Evolutionary conservation across 257 asterid genomes (phyloP).

Genomic region (Przewalskia tangutica): DNA sequence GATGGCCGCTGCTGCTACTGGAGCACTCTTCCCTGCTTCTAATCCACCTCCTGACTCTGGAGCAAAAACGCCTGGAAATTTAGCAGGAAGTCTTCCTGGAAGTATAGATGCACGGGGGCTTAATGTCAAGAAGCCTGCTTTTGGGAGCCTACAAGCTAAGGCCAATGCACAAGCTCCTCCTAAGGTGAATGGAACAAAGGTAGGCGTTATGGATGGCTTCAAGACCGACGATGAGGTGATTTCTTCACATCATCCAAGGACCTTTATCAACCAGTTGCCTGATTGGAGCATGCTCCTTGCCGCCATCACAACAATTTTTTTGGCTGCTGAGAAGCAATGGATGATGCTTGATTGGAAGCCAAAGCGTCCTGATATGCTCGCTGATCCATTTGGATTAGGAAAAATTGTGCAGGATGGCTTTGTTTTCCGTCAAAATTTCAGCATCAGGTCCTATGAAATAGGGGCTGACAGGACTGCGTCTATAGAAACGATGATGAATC

Average conservation of each 20-base stretch:
- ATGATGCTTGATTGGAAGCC: slow-evolving; percentile 99
- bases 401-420: slow-evolving; percentile 78
- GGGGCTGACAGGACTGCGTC: slow-evolving; percentile 98
- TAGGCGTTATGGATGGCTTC: slow-evolving; percentile 61
- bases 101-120: slow-evolving; percentile 52
- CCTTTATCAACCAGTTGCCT: slow-evolving; percentile 82
- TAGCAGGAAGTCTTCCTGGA: slow-evolving; percentile 44
- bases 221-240: slow-evolving; percentile 57
- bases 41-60: slow-evolving; percentile 51
- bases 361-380: slow-evolving; percentile 67
- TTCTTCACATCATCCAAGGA: slow-evolving; percentile 71
- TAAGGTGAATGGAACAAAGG: slow-evolving; percentile 86
- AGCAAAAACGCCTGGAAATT: slow-evolving; percentile 49
- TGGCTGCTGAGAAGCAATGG: slow-evolving; percentile 99
- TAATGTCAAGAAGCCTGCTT: slow-evolving; percentile 48
- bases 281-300: slow-evolving; percentile 99
- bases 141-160: slow-evolving; percentile 58
- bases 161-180: slow-evolving; percentile 84
- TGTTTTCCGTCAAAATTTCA: slow-evolving; percentile 81
- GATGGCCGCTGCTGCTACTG: slow-evolving; percentile 76
- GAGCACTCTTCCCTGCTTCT: slow-evolving; percentile 54
- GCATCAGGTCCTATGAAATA: slow-evolving; percentile 92
- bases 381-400: slow-evolving; percentile 81
- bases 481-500: slow-evolving; percentile 90
- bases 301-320: slow-evolving; percentile 79